These are phyloP conservation scores for Leccinum barrowsii DNA, from an alignment of 768 basidiomycete species.

Conservation along the genomic window DNA sequence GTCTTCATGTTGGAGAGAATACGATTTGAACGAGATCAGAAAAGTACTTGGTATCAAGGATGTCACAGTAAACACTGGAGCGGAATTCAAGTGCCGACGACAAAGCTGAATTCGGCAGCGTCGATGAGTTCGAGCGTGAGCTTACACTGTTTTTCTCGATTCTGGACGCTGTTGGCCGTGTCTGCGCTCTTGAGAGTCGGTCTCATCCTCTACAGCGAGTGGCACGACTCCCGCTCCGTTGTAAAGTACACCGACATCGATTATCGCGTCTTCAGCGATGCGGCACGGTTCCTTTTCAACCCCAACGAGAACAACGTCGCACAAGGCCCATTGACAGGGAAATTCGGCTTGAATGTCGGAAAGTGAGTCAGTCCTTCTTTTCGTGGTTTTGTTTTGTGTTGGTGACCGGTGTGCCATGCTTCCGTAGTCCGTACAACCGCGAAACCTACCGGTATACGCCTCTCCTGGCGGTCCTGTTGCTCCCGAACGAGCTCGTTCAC, in stretches of 20 bases:
- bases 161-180: conserved; percentile 48
- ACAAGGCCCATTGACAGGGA: conserved; percentile 52
- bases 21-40: neutral
- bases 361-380: conserved; percentile 53
- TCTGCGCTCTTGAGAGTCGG: conserved; percentile 60
- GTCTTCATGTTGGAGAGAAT: neutral
- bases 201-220: conserved; percentile 84
- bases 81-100: neutral
- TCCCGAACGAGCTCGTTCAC: conserved; percentile 78
- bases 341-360: conserved; percentile 49
- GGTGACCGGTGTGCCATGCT: conserved; percentile 6
- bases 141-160: conserved; percentile 33
- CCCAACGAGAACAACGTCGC: conserved; percentile 52
- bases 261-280: conserved; percentile 94
- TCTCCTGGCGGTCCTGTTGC: conserved; percentile 75
- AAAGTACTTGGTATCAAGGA: neutral
- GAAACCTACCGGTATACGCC: conserved; percentile 98
- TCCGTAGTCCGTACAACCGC: conserved; percentile 77
- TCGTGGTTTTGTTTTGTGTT: neutral
- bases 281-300: conserved; percentile 63
- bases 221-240: conserved; percentile 77
- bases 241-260: conserved; percentile 99
- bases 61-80: too few relatives aligned
- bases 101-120: neutral
- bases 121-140: conserved; percentile 2